Evolutionary conservation across 2,329 filamentous ascomycete genomes (phyloP).

Genomic region (Colletotrichum tofieldiae): DNA sequence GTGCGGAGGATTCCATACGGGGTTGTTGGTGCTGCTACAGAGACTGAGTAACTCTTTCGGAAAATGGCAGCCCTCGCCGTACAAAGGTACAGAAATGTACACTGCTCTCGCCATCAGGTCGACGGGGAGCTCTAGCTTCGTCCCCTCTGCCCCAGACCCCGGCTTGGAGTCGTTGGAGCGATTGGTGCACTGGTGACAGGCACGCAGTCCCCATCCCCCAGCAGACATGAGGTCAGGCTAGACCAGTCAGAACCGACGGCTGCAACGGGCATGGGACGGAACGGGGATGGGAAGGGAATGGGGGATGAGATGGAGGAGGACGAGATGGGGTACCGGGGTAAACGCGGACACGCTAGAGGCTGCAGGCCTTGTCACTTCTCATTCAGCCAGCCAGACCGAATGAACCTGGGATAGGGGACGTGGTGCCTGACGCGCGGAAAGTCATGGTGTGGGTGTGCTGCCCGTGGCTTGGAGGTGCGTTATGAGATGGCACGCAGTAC

Average conservation of each 20-base stretch:
- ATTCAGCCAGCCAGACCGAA: slow-evolving; percentile 18
- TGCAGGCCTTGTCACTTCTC: slow-evolving; percentile 21
- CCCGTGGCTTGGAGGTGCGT: not conserved
- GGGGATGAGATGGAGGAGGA: slow-evolving; percentile 14
- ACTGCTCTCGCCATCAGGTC: slow-evolving; percentile 3
- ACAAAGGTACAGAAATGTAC: slow-evolving; percentile 9
- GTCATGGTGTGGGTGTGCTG: not conserved
- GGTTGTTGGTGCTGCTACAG: slow-evolving; percentile 17
- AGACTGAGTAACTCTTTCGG: not conserved
- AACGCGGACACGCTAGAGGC: slow-evolving; percentile 26
- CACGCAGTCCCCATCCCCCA: slow-evolving; percentile 11
- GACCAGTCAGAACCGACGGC: slow-evolving; percentile 33
- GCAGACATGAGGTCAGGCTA: slow-evolving; percentile 25
- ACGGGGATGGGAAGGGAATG: slow-evolving; percentile 34
- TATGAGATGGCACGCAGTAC: not conserved
- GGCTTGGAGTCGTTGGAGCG: slow-evolving; percentile 13
- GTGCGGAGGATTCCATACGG: slow-evolving; percentile 36
- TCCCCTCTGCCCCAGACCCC: slow-evolving; percentile 27
- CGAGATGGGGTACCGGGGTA: slow-evolving; percentile 23
- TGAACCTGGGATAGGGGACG: slow-evolving; percentile 10
- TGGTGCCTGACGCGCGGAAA: slow-evolving; percentile 14
- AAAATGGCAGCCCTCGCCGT: not conserved
- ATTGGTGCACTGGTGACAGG: slow-evolving; percentile 30
- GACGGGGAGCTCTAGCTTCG: slow-evolving; percentile 19
- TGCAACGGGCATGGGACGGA: slow-evolving; percentile 40